Evolutionary conservation across 2,329 filamentous ascomycete species (phyloP), one percentile per base, ranked within the genome.

Genomic region (Diaporthe vaccinii): DNA sequence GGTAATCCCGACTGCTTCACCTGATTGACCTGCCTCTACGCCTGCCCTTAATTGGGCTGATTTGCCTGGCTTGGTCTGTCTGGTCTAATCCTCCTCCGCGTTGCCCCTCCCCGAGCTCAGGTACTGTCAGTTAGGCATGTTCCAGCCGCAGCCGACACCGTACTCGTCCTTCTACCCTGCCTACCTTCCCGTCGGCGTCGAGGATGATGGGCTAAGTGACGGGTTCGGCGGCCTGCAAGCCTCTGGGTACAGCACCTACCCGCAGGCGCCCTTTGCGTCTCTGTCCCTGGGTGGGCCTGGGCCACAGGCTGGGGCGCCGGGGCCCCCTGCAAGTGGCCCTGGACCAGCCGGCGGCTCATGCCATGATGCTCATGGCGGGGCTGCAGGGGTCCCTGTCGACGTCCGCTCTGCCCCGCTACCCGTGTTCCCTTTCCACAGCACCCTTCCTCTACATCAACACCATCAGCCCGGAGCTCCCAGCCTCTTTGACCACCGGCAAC

Each of bases 131-230:
- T 46, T 78, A 80, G 86, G 84, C 82, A 91, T 90, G 89, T 91
- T 89, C 84, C 86, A 89, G 82, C 86, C 89, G 80, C 87, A 89
- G 78, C 84, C 87, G 73, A 87, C 87, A 72, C 85, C 88, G 73
- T 89, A 86, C 78, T 82, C 84, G 78, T 82, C 85, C 78, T 86
- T 53, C 28, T 70, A 41, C 57, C 49, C 61, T 28, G 31, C 62
- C 39, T 76, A 73, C 51, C 25, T 73, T 2, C 25, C 39, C 31
- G 22, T 31, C 25, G 36, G 55, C 31, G n/a, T 85, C 79, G 84
- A 82, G 79, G 84, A 84, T 78, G 86, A 86, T 84, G 86, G 84
- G 79, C 80, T 87, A 79, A 82, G 80, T n/a, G 31, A 58, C 53
- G 51, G 39, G 34, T 57, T 53, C 10, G 57, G 71, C 20, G 22